Conservation (phyloP, 108 stramenopile species). For the Cylindrotheca closterium region DNA sequence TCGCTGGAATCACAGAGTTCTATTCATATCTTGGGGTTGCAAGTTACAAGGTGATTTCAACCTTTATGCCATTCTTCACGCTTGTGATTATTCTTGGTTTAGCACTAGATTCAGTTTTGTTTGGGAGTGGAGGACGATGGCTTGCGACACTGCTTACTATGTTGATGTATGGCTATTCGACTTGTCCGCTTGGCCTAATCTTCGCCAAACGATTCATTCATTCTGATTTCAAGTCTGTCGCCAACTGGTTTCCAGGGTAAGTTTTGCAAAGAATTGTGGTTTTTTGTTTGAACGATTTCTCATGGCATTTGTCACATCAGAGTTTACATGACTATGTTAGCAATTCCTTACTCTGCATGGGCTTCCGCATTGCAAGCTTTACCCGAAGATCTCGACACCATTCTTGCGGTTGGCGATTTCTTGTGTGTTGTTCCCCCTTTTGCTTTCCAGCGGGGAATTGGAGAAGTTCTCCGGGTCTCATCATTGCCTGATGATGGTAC, state of each 20-base stretch:
- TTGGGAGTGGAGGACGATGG: conserved; percentile 41
- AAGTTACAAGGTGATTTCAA: conserved; percentile 20
- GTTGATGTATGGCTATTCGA: conserved; percentile 35
- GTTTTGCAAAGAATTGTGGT: background rate
- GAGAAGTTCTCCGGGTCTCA: conserved; percentile 29
- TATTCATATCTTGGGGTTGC: conserved; percentile 25
- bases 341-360: conserved; percentile 30
- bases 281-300: background rate
- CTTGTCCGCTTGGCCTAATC: conserved; percentile 40
- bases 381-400: conserved; percentile 11
- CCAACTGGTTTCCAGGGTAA: conserved; percentile 43
- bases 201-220: conserved; percentile 39
- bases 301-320: too few relatives aligned
- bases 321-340: conserved; percentile 28
- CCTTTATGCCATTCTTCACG: conserved; percentile 30
- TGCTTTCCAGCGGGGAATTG: conserved; percentile 46
- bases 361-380: conserved; percentile 19
- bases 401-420: conserved; percentile 39
- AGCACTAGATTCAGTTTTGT: conserved; percentile 22
- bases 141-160: conserved; percentile 28
- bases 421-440: conserved; percentile 32
- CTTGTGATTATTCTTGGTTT: conserved; percentile 24
- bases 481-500: conserved; percentile 26
- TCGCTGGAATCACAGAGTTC: conserved; percentile 33
- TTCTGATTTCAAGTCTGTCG: conserved; percentile 26